Evolutionary conservation across 768 basidiomycete genomes (phyloP).

Genomic region (Tricholoma saponaceum): DNA sequence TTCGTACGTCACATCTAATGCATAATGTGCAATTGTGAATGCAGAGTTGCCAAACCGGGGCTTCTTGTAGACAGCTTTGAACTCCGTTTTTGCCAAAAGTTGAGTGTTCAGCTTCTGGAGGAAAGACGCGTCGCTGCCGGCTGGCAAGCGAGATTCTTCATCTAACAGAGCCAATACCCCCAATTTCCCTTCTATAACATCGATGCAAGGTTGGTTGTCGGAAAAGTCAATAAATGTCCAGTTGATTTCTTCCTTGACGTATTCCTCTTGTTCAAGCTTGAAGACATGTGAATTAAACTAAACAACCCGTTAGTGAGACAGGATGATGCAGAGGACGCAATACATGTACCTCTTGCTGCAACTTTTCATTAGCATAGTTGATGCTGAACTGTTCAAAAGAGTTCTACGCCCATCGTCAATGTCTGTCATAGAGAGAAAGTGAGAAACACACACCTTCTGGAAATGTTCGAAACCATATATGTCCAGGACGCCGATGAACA

Average conservation of each 20-base stretch:
- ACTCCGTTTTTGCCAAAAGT: constrained; percentile 72
- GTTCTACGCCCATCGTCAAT: constrained; percentile 44
- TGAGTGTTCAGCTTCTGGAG: constrained; percentile 89
- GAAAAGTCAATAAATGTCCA: constrained; percentile 99
- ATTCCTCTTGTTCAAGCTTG: constrained; percentile 99
- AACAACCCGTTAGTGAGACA: constrained; percentile 7
- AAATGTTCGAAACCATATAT: constrained; percentile 98
- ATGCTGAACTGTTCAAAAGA: constrained; percentile 99
- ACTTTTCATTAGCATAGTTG: constrained; percentile 98
- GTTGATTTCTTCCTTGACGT: constrained; percentile 96
- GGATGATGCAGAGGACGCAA: background rate
- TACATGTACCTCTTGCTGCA: constrained; percentile 84
- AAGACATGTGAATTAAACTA: constrained; percentile 99
- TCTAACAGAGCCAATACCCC: constrained; percentile 93
- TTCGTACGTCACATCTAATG: constrained; percentile 97
- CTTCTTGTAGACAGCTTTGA: constrained; percentile 92
- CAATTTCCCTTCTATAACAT: constrained; percentile 96
- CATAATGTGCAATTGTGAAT: constrained; percentile 98
- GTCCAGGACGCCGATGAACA: constrained; percentile 99
- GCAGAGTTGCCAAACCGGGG: constrained; percentile 97
- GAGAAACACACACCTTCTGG: constrained; percentile 72
- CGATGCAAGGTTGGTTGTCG: constrained; percentile 98
- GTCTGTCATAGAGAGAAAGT: background rate
- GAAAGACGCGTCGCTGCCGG: constrained; percentile 91
- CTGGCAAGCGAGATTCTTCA: constrained; percentile 94